Conservation (phyloP, 2,329 filamentous ascomycete species). For the Verticillium dahliae region DNA sequence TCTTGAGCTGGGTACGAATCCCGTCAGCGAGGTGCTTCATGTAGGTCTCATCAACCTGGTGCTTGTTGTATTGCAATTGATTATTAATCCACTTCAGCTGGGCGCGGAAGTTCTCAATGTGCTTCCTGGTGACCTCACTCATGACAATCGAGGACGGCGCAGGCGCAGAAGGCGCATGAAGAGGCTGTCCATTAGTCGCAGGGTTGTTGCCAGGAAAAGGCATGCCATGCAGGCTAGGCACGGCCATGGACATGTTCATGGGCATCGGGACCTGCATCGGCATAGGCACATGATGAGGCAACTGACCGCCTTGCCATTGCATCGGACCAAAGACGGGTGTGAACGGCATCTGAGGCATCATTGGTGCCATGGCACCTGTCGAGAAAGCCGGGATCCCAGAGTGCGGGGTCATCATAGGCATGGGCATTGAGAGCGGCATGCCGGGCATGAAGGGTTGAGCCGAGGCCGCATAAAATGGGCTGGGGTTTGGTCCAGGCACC, state of each 20-base stretch:
- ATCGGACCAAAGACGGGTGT: not conserved
- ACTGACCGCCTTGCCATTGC: not conserved
- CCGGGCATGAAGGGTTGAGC: not conserved
- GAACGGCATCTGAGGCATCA: not conserved
- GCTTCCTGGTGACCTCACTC: constrained; percentile 55
- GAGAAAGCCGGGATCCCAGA: not conserved
- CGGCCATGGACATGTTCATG: constrained; percentile 15
- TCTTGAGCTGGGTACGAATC: constrained; percentile 37
- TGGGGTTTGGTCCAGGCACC: not conserved
- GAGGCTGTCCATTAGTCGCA: not conserved
- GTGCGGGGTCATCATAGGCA: not conserved
- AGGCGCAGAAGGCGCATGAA: not conserved
- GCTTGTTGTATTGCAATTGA: constrained; percentile 54
- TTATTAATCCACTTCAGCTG: constrained; percentile 51
- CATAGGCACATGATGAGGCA: not conserved
- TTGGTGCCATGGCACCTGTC: not conserved
- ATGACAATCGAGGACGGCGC: constrained; percentile 53
- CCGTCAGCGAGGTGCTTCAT: constrained; percentile 36
- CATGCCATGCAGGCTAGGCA: constrained; percentile 13
- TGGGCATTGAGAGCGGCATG: not conserved
- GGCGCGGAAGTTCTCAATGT: constrained; percentile 44
- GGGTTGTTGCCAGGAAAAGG: not conserved
- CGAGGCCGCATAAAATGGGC: not conserved
- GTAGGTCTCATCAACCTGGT: constrained; percentile 53
- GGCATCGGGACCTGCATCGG: not conserved